phyloP scores from a whole-genome alignment of 2,329 filamentous ascomycete genomes.

The Cytospora piceicola region DNA sequence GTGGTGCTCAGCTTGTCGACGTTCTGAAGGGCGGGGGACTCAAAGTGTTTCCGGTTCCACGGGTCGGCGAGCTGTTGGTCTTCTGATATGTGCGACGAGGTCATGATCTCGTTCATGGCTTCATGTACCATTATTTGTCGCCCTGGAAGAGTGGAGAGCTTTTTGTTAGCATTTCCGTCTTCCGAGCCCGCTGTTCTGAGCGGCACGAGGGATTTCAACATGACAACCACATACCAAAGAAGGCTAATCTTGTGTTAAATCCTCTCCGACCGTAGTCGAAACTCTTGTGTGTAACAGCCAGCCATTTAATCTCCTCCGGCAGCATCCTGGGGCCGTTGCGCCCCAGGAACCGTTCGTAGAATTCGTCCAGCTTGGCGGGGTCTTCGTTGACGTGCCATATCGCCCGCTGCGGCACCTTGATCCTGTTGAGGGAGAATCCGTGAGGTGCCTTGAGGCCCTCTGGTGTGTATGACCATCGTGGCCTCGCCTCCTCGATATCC shows the following conservation, averaged over 20 bases:
- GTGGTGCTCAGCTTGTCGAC: slow-evolving; percentile 70
- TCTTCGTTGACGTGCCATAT: slow-evolving; percentile 75
- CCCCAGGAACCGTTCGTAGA: slow-evolving; percentile 79
- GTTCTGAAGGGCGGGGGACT: slow-evolving; percentile 71
- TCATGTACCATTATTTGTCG: slow-evolving; percentile 37
- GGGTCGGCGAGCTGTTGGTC: slow-evolving; percentile 32
- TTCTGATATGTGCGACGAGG: slow-evolving; percentile 16
- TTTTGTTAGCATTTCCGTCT: not conserved
- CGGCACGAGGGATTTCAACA: not conserved
- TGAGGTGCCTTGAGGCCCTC: slow-evolving; percentile 67
- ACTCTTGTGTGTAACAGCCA: slow-evolving; percentile 96
- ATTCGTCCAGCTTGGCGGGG: slow-evolving; percentile 72
- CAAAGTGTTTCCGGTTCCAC: slow-evolving; percentile 65
- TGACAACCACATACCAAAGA: slow-evolving; percentile 67
- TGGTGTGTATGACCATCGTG: slow-evolving; percentile 74
- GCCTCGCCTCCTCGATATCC: slow-evolving; percentile 39
- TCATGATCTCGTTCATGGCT: slow-evolving; percentile 36
- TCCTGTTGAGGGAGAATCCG: slow-evolving; percentile 61
- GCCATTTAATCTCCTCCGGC: slow-evolving; percentile 92
- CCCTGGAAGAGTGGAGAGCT: slow-evolving; percentile 27
- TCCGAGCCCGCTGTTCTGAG: not conserved
- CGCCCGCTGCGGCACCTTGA: slow-evolving; percentile 56
- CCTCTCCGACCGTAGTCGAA: slow-evolving; percentile 94
- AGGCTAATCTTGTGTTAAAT: slow-evolving; percentile 92
- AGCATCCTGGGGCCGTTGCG: slow-evolving; percentile 72